Evolutionary conservation across 208 protist genomes (phyloP).

Genomic region (Tritrichomonas musculus): DNA sequence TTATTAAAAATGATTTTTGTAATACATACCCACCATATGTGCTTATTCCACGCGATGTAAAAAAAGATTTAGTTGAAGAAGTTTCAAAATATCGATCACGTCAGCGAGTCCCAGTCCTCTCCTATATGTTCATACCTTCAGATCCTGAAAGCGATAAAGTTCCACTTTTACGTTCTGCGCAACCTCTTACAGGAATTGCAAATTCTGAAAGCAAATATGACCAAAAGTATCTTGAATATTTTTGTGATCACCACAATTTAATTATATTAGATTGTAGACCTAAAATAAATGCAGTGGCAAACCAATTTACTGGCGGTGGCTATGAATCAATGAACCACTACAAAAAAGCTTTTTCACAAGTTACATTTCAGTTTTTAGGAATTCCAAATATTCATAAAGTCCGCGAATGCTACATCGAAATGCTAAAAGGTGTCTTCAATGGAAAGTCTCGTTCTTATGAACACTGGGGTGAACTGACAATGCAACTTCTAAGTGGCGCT

Average conservation of each 20-base stretch:
- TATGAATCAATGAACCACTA: constrained; percentile 35
- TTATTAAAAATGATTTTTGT: constrained; percentile 9
- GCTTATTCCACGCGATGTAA: neutral
- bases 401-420: neutral
- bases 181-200: neutral
- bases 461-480: neutral
- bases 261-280: constrained; percentile 38
- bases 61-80: neutral
- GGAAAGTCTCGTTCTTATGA: neutral
- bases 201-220: neutral
- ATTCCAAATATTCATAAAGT: constrained; percentile 42
- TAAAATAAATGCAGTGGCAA: constrained; percentile 36
- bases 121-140: neutral
- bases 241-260: neutral
- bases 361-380: constrained; percentile 21
- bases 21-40: neutral
- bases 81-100: neutral
- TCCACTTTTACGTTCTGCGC: neutral
- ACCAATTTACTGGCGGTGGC: constrained; percentile 33
- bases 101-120: neutral
- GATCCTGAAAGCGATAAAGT: neutral
- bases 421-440: neutral
- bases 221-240: neutral
- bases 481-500: neutral
- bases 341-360: neutral